Evolutionary conservation across 345 rosid genomes (phyloP), one percentile per base, ranked within the genome.

Genomic region (Kernera saxatilis): DNA sequence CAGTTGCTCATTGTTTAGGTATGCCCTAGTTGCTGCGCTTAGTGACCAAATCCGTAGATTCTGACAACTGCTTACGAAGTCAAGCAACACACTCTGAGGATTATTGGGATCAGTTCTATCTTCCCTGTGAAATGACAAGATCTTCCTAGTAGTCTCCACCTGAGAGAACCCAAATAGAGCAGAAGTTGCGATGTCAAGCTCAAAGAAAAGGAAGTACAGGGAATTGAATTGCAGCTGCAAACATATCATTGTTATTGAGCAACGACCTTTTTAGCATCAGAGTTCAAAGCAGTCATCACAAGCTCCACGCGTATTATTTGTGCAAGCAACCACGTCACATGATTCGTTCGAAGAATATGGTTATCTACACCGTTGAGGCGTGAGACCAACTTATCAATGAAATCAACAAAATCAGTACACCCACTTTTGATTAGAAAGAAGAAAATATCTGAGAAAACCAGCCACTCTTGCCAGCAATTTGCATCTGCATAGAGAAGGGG

Each of bases 391-490:
- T 94, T 91, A 78, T 94, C 97, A 79, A 94, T 88, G 82, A 91
- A 94, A 84, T 91, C 96, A 76, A 88, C 87, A 84, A 94, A 94
- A 80, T 91, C 99, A 35, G 91, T 85, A 66, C 99, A 91, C 48
- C 98, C 93, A 71, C 91, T 94, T 82, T 91, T 94, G 81, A 87
- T 76, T 17, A 94, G 89, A 75, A 91, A 88, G 83, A 74, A 89
- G 82, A 87, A 89, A 35, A 89, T 81, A 77, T 94, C 99, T 61
- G 98, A 89, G 84, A 94, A 94, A 82, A 87, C 89, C 63, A 94
- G 93, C 99, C 99, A 94, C 65, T 94, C 99, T 76, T 86, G 96
- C 99, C 99, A 91, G 85, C 98, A 94, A 81, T 87, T 94, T 64
- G 84, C 67, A 56, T 91, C 99, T 94, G 98, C 86, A 75, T 55